Percentiles rank a stretch among this genome's conserved stretches.
Evolutionary conservation across 164 flowering plant genomes (phyloP).

Genomic region (Platanus orientalis): DNA sequence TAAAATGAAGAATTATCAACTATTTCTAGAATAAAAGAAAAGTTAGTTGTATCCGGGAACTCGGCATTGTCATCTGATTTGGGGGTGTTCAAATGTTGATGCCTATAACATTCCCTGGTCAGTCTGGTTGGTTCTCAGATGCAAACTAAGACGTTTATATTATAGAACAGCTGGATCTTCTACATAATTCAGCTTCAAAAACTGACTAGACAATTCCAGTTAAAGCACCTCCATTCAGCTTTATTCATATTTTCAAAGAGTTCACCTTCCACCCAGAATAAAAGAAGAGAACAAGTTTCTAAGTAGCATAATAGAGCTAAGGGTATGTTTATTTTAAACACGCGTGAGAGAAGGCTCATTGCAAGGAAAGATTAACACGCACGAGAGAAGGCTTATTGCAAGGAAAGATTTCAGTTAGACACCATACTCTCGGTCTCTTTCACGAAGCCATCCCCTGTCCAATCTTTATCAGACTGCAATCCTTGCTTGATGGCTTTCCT

Average conservation of each 20-base stretch:
- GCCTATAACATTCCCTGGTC: too few species aligned
- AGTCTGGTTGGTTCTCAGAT: neutral
- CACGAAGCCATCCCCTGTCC: slow-evolving; percentile 98
- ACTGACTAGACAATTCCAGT: neutral
- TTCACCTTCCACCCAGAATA: neutral
- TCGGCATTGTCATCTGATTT: neutral
- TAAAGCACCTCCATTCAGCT: neutral
- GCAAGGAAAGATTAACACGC: slow-evolving; percentile 1
- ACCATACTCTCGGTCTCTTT: slow-evolving; percentile 94
- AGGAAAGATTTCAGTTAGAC: slow-evolving; percentile 50
- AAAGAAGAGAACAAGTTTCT: neutral
- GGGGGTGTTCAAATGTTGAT: neutral
- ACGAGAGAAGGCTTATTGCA: neutral
- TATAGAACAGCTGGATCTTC: neutral
- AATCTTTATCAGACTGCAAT: slow-evolving; percentile 83
- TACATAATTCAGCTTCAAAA: neutral
- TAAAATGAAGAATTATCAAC: neutral
- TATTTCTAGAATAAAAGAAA: neutral
- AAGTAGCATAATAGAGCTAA: neutral
- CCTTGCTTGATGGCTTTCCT: slow-evolving; percentile 81
- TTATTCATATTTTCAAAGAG: neutral
- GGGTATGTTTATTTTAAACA: neutral
- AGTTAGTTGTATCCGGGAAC: neutral
- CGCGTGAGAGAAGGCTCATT: neutral
- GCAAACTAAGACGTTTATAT: neutral